A percentile compares a stretch with the other conserved stretches of the same genome.
Conservation (phyloP, 768 basidiomycete species). For the Arthromyces matolae region DNA sequence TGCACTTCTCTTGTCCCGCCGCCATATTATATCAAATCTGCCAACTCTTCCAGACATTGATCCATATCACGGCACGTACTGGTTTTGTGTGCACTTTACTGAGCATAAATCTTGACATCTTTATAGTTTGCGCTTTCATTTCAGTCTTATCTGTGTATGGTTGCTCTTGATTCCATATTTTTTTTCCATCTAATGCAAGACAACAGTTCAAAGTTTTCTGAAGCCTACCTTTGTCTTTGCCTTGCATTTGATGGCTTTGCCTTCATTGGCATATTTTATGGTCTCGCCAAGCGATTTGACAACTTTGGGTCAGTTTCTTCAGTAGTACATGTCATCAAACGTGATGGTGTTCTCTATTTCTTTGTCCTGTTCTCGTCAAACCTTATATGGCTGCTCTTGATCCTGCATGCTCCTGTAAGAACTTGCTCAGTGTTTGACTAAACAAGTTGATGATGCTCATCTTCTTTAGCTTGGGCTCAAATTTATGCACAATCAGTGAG, state of each 20-base stretch:
- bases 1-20: neutral
- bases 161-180: neutral
- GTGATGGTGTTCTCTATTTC: conserved; percentile 19
- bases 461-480: conserved; percentile 1
- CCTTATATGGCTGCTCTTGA: conserved; percentile 17
- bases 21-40: neutral
- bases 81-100: no score
- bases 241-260: conserved; percentile 20
- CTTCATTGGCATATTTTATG: conserved; percentile 12
- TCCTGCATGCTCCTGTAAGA: conserved; percentile 14
- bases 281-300: neutral
- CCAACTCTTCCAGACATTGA: neutral
- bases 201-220: conserved; percentile 3
- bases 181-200: neutral
- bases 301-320: neutral
- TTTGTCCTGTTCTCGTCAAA: conserved; percentile 20
- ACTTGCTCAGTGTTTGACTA: neutral
- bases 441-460: neutral
- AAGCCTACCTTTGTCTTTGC: conserved; percentile 14
- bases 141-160: neutral
- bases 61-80: conserved; percentile 1
- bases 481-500: conserved; percentile 12
- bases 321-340: conserved; percentile 10
- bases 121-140: neutral
- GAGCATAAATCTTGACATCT: neutral